Evolutionary conservation across 1,139 yeast genomes (phyloP).

Genomic region (Lodderomyces jiufengensis): DNA sequence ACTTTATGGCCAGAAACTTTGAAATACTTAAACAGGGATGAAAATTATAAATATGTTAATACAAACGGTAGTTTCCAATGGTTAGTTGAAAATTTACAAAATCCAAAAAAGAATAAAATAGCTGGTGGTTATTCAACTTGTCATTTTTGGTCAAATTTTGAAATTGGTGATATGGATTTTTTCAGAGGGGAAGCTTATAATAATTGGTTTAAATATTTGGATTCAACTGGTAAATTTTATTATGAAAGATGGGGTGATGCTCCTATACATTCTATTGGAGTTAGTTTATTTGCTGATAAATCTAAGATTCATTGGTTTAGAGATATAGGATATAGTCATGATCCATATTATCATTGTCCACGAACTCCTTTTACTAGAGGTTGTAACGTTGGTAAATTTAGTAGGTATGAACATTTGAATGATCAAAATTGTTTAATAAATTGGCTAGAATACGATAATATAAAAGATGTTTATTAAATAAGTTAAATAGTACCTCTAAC

Average conservation of each 20-base stretch:
- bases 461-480: constrained; percentile 10
- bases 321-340: constrained; percentile 77
- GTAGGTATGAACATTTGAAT: constrained; percentile 35
- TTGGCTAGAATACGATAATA: constrained; percentile 54
- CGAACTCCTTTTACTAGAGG: constrained; percentile 28
- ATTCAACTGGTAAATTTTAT: constrained; percentile 71
- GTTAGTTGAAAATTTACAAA: constrained; percentile 63
- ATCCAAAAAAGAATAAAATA: constrained; percentile 48
- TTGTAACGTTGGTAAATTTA: constrained; percentile 32
- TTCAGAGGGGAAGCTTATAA: constrained; percentile 64
- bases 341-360: constrained; percentile 77
- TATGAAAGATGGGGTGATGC: constrained; percentile 95
- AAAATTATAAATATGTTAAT: constrained; percentile 59
- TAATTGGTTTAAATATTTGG: constrained; percentile 62
- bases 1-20: constrained; percentile 70
- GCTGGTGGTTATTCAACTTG: constrained; percentile 78
- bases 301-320: constrained; percentile 79
- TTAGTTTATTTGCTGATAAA: constrained; percentile 71
- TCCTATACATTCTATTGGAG: constrained; percentile 76
- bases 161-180: constrained; percentile 78
- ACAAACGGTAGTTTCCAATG: constrained; percentile 62
- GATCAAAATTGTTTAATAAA: constrained; percentile 72
- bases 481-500: constrained; percentile 47
- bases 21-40: constrained; percentile 51
- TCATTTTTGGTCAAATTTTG: constrained; percentile 88